Evolutionary conservation across 1,284 basidiomycete species (phyloP).

Genomic region (Irpex rosettiformis): DNA sequence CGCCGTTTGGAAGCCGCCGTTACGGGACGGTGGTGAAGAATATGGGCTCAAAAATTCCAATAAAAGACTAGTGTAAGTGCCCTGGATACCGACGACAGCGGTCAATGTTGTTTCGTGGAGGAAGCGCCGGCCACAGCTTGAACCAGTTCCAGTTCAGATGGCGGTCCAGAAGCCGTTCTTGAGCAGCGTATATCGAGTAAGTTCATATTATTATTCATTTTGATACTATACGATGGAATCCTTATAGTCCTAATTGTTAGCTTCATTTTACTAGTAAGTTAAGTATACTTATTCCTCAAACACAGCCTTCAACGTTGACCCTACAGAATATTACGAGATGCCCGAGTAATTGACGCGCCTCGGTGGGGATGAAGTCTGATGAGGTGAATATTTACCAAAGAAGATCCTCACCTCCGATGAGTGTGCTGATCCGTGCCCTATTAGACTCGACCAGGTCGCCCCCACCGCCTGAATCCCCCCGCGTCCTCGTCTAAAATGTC

Average conservation of each 20-base stretch:
- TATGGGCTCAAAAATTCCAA: background rate
- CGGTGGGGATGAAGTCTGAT: background rate
- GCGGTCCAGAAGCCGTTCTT: too few species aligned
- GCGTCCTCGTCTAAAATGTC: conserved; percentile 25
- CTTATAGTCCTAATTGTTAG: too few species aligned
- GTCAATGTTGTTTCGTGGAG: background rate
- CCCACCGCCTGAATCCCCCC: conserved; percentile 19
- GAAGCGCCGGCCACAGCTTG: background rate
- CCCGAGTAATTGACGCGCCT: background rate
- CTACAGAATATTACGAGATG: background rate
- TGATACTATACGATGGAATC: too few species aligned
- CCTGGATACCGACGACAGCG: background rate
- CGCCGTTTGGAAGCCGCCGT: background rate
- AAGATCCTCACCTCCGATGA: background rate
- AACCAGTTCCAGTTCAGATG: background rate
- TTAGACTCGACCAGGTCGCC: conserved; percentile 14
- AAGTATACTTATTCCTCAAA: too few species aligned
- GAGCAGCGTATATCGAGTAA: too few species aligned
- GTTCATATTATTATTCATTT: too few species aligned
- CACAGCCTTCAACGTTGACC: too few species aligned
- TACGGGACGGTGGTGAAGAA: background rate
- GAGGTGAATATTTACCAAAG: background rate
- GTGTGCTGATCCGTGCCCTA: conserved; percentile 1
- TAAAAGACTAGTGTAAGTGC: background rate
- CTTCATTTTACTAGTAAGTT: too few species aligned